A percentile compares a stretch with the other conserved stretches of the same genome.
phyloP scores from a whole-genome alignment of 768 basidiomycete genomes.

The Lactarius akahatsu region DNA sequence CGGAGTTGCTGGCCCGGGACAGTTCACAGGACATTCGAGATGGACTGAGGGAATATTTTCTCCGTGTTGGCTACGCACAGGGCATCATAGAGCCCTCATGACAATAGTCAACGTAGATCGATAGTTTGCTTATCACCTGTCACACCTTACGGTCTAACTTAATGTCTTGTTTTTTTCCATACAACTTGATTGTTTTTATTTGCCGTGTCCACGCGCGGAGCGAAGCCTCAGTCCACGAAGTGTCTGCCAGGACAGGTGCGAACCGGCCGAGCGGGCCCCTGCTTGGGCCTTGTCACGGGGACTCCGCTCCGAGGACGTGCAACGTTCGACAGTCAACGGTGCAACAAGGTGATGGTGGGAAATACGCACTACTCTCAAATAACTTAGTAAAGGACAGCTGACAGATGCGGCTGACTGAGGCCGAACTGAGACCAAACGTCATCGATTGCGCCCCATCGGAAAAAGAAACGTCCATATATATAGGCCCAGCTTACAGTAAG shows the following conservation, averaged over 20 bases:
- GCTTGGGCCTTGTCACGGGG: too few relatives aligned
- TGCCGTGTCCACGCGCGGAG: constrained; percentile 58
- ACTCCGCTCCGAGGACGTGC: too few relatives aligned
- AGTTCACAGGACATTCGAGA: constrained; percentile 80
- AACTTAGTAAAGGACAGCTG: background rate
- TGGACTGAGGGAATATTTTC: constrained; percentile 74
- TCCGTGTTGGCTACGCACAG: constrained; percentile 72
- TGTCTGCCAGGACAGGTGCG: constrained; percentile 64
- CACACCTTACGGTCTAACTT: constrained; percentile 7
- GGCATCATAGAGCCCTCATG: constrained; percentile 61
- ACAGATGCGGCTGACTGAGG: background rate
- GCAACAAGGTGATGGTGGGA: background rate
- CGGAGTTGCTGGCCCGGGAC: constrained; percentile 82
- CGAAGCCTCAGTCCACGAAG: constrained; percentile 62
- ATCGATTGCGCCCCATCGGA: background rate
- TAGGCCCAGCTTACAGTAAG: background rate
- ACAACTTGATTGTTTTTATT: background rate
- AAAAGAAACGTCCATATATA: background rate
- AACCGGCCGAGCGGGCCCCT: constrained; percentile 46
- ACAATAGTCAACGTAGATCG: background rate
- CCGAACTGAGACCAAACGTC: background rate
- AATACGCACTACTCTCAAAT: background rate
- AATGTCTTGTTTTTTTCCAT: background rate
- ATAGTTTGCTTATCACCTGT: background rate
- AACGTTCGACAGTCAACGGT: too few relatives aligned